Evolutionary conservation across 345 rosid species (phyloP), one percentile per base, ranked within the genome.

Genomic region (Noccaea caerulescens): DNA sequence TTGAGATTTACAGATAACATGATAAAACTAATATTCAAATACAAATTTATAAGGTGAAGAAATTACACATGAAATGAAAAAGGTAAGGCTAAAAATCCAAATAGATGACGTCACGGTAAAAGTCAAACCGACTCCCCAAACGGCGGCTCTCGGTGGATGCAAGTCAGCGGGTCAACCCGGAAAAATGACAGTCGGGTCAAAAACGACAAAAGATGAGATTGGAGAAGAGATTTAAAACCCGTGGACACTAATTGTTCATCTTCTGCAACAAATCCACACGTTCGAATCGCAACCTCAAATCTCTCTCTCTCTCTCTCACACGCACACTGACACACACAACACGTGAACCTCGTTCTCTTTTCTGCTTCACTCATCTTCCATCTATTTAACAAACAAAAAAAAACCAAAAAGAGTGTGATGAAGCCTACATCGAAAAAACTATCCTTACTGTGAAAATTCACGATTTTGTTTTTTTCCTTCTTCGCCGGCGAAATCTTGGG

Each of bases 81-180:
- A 14, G 9, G 9, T 27, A 30, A 30, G 3, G 58, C 36, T 8
- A 18, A 36, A 57, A 8, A 54, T 25, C 42, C 4, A 10, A 13
- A 30, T 7, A 33, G 43, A 60, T 71, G 68, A 20, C 58, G 8
- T 14, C 5, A 51, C 2, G 7, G 18, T 51, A 7, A 59, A 61
- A 71, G 53, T 71, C 52, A 60, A 10, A 60, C 67, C 60, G 32
- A 59, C 66, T 49, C 11, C 25, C 42, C 27, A 36, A 37, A 16
- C 44, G 61, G 44, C 44, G 44, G 61, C 61, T 56, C 14, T 0
- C 9, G 10, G 45, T 51, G 52, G 61, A 32, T 60, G 9, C 23
- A 8, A n/a, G 25, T 38, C 25, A 12, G 8, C 11, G 36, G 68
- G 52, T 61, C 68, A 60, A 71, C 27, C 61, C 27, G 27, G 43